These are phyloP conservation scores for Phaseolus coccineus DNA, from an alignment of 331 rosid genomes.

Conservation along the genomic window DNA sequence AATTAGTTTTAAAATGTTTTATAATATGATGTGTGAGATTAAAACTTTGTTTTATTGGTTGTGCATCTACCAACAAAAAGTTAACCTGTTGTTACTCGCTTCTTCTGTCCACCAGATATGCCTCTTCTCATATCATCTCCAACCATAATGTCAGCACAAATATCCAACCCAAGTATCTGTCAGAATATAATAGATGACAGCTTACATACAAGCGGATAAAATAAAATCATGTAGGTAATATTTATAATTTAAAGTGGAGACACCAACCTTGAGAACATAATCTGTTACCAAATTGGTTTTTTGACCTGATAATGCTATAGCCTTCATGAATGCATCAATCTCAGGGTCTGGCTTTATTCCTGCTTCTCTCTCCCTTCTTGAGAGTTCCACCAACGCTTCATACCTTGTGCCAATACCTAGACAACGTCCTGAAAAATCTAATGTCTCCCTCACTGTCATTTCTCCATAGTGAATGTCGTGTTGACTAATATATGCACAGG, in stretches of 20 bases:
- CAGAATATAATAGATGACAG: background rate
- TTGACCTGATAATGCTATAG: conserved; percentile 73
- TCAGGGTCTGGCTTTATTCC: conserved; percentile 84
- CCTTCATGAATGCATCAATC: conserved; percentile 89
- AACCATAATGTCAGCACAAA: conserved; percentile 52
- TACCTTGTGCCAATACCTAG: conserved; percentile 80
- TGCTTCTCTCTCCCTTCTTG: conserved; percentile 73
- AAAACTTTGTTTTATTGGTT: background rate
- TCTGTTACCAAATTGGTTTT: conserved; percentile 77
- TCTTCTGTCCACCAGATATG: conserved; percentile 64
- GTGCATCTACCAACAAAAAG: background rate
- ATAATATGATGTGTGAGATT: background rate
- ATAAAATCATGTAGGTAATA: background rate
- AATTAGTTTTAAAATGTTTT: background rate
- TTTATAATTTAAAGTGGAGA: background rate
- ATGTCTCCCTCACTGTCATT: conserved; percentile 86
- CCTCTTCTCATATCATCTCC: conserved; percentile 61
- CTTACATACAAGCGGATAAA: background rate
- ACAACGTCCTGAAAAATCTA: conserved; percentile 82
- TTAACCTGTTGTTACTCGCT: conserved; percentile 57
- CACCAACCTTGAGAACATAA: conserved; percentile 74
- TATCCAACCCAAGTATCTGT: conserved; percentile 59
- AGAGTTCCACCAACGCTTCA: conserved; percentile 70
- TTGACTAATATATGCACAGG: conserved; percentile 79
- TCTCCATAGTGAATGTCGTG: conserved; percentile 81